phyloP scores from a whole-genome alignment of 1,284 basidiomycete genomes.

The Pseudozyma thailandica region DNA sequence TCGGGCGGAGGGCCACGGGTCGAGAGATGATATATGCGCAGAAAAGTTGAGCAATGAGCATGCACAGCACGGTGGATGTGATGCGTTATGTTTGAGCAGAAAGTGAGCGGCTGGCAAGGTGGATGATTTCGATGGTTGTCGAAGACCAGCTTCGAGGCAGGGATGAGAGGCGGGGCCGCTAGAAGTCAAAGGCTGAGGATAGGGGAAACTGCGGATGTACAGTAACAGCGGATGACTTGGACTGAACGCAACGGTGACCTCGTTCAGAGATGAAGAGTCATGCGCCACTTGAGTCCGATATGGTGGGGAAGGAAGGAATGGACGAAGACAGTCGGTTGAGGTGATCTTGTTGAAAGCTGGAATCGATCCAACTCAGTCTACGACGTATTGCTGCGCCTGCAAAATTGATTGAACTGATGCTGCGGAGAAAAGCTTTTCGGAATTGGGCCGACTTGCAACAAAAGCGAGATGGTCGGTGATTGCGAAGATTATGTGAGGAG shows the following conservation, averaged over 20 bases:
- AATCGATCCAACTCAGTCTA: neutral
- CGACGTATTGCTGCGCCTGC: neutral
- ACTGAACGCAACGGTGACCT: neutral
- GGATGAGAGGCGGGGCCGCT: slow-evolving; percentile 4
- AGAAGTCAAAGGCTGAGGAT: no score
- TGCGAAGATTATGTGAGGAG: neutral
- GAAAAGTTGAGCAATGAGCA: neutral
- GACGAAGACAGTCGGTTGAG: neutral
- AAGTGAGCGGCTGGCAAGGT: neutral
- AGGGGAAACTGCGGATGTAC: neutral
- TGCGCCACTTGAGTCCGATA: neutral
- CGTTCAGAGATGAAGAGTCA: neutral
- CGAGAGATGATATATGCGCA: no score
- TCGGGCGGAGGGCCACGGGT: no score
- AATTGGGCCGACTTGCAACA: neutral
- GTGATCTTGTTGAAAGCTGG: neutral
- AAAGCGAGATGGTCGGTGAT: neutral
- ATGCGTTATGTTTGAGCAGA: slow-evolving; percentile 1
- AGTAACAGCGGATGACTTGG: neutral
- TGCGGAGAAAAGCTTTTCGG: neutral
- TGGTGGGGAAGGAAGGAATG: neutral
- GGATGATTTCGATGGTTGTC: slow-evolving; percentile 1
- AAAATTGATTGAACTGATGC: neutral
- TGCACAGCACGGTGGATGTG: no score
- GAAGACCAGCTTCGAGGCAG: slow-evolving; percentile 34